Evolutionary conservation across 2,329 filamentous ascomycete genomes (phyloP).

Genomic region (Sarocladiaceae sp.): DNA sequence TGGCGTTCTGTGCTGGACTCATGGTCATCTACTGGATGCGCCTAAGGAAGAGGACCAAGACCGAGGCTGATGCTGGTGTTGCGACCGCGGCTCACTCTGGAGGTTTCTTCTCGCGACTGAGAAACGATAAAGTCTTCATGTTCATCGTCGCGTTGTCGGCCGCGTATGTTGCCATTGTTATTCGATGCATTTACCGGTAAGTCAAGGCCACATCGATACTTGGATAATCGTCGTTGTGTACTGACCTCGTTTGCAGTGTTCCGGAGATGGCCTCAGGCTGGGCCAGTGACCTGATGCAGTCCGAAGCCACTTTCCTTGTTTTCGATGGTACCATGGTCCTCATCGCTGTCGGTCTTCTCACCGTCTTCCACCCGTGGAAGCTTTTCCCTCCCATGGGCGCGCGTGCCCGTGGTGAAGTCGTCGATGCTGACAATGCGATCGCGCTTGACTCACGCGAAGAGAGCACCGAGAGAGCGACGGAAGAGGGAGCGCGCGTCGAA

Average conservation of each 20-base stretch:
- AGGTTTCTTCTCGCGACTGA: neutral
- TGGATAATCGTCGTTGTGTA: too few relatives aligned
- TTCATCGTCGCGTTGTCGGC: slow-evolving; percentile 11
- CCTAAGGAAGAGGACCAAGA: neutral
- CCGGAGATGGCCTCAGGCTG: slow-evolving; percentile 13
- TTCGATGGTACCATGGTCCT: slow-evolving; percentile 38
- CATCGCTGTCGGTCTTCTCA: slow-evolving; percentile 44
- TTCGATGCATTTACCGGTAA: slow-evolving; percentile 15
- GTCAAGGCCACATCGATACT: neutral
- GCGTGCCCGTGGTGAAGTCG: neutral
- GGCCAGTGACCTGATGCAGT: slow-evolving; percentile 15
- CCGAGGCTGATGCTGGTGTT: neutral
- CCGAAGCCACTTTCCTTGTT: slow-evolving; percentile 15
- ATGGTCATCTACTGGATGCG: slow-evolving; percentile 13
- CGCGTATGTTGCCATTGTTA: slow-evolving; percentile 12
- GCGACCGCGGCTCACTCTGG: neutral
- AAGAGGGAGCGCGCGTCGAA: neutral
- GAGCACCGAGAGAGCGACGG: neutral
- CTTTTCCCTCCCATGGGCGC: slow-evolving; percentile 50
- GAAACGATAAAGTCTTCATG: slow-evolving; percentile 7
- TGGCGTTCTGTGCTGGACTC: slow-evolving; percentile 17
- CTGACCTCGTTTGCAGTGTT: slow-evolving; percentile 9
- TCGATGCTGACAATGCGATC: neutral
- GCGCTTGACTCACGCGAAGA: neutral
- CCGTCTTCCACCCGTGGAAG: slow-evolving; percentile 48